A percentile compares a stretch with the other conserved stretches of the same genome.
Conservation (phyloP, 768 basidiomycete species). For the Termitomyces sp. region DNA sequence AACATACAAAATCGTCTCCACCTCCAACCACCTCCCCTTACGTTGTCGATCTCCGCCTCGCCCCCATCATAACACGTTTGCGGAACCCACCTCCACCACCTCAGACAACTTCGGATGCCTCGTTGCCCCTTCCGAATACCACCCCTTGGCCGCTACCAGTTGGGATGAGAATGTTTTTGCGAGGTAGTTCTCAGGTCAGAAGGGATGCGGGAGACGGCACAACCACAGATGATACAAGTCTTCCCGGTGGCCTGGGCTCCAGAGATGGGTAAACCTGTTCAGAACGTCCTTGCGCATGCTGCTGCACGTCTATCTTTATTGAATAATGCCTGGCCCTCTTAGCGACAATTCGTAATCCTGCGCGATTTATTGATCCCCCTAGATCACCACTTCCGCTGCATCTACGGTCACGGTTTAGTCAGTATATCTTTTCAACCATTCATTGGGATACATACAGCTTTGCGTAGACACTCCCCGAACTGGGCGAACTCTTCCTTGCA, state of each 20-base stretch:
- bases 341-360: background rate
- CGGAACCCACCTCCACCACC: constrained; percentile 47
- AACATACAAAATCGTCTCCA: constrained; percentile 20
- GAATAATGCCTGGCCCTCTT: background rate
- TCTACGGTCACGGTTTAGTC: constrained; percentile 16
- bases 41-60: constrained; percentile 62
- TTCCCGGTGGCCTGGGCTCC: constrained; percentile 37
- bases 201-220: constrained; percentile 24
- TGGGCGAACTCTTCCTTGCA: constrained; percentile 82
- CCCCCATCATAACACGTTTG: constrained; percentile 51
- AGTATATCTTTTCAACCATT: background rate
- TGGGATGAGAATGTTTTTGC: constrained; percentile 48
- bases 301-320: background rate
- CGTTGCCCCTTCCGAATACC: constrained; percentile 61
- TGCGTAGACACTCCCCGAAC: constrained; percentile 80
- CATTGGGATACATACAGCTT: constrained; percentile 52
- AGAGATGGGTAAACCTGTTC: constrained; percentile 15
- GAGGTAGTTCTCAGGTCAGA: constrained; percentile 41
- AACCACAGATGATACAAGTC: constrained; percentile 21
- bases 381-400: constrained; percentile 32
- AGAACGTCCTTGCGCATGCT: background rate
- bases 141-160: constrained; percentile 49
- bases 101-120: constrained; percentile 23
- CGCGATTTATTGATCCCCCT: background rate
- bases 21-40: constrained; percentile 33